Evolutionary conservation across 257 asterid species (phyloP).

Genomic region (Ehretia macrophylla): DNA sequence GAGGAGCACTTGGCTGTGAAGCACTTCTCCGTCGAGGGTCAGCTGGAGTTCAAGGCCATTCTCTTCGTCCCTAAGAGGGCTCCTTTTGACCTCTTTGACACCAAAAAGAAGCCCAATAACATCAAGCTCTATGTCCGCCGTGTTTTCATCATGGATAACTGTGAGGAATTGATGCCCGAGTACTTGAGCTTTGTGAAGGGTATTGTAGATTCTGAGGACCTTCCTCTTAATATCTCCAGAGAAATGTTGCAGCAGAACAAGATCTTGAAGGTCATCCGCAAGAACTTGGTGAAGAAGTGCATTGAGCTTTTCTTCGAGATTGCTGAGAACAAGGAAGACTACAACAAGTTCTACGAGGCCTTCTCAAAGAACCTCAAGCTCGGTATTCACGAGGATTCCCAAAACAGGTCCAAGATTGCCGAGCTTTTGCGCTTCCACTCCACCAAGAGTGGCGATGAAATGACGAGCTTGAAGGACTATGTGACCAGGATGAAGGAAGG

Average conservation of each 20-base stretch:
- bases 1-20: conserved; percentile 56
- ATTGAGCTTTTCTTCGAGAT: conserved; percentile 54
- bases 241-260: conserved; percentile 60
- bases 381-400: conserved; percentile 55
- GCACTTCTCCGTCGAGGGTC: conserved; percentile 63
- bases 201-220: conserved; percentile 55
- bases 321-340: conserved; percentile 66
- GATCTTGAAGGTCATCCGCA: conserved; percentile 57
- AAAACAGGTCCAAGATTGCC: conserved; percentile 41
- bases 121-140: conserved; percentile 57
- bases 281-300: conserved; percentile 63
- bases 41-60: conserved; percentile 55
- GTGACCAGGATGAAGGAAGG: conserved; percentile 66
- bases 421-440: conserved; percentile 50
- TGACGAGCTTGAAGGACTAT: conserved; percentile 60
- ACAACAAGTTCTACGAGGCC: conserved; percentile 50
- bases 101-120: conserved; percentile 59
- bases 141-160: conserved; percentile 60
- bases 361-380: conserved; percentile 55
- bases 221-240: conserved; percentile 51
- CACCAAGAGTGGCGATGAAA: conserved; percentile 54
- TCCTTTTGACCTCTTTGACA: conserved; percentile 60
- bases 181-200: conserved; percentile 54
- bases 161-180: conserved; percentile 58
- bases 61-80: conserved; percentile 57